These are phyloP conservation scores for Incumbomyces delicatus DNA, from an alignment of 2,329 filamentous ascomycete species.

Conservation along the genomic window DNA sequence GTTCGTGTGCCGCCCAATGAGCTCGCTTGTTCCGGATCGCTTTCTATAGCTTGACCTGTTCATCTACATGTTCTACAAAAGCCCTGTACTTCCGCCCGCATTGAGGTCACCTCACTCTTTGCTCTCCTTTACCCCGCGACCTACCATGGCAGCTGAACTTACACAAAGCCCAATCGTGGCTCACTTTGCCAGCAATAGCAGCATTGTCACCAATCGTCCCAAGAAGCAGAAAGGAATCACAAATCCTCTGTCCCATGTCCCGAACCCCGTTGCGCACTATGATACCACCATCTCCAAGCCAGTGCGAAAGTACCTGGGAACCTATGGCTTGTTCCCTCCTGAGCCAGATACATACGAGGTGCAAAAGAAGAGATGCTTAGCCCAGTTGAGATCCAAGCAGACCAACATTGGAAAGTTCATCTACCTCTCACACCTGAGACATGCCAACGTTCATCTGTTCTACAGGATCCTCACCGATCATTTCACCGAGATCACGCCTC, in stretches of 20 bases:
- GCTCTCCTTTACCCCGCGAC: background rate
- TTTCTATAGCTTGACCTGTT: background rate
- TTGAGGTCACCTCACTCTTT: constrained; percentile 2
- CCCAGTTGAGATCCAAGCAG: constrained; percentile 38
- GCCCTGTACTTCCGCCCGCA: background rate
- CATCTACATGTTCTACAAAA: constrained; percentile 7
- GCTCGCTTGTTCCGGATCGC: background rate
- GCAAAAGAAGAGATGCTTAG: constrained; percentile 41
- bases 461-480: constrained; percentile 41
- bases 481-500: constrained; percentile 38
- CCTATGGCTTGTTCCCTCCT: constrained; percentile 41
- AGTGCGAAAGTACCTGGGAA: constrained; percentile 43
- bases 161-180: constrained; percentile 3
- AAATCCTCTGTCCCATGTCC: constrained; percentile 18
- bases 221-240: constrained; percentile 2
- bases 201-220: constrained; percentile 5
- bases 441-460: constrained; percentile 45
- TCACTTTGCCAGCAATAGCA: background rate
- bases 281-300: constrained; percentile 41
- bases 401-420: constrained; percentile 41
- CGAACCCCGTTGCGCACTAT: constrained; percentile 29
- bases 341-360: constrained; percentile 40
- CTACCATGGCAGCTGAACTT: constrained; percentile 2
- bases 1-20: background rate
- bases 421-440: constrained; percentile 40